Base-by-base conservation (phyloP, 2,329 filamentous ascomycete genomes). In the Fusarium sororula region DNA sequence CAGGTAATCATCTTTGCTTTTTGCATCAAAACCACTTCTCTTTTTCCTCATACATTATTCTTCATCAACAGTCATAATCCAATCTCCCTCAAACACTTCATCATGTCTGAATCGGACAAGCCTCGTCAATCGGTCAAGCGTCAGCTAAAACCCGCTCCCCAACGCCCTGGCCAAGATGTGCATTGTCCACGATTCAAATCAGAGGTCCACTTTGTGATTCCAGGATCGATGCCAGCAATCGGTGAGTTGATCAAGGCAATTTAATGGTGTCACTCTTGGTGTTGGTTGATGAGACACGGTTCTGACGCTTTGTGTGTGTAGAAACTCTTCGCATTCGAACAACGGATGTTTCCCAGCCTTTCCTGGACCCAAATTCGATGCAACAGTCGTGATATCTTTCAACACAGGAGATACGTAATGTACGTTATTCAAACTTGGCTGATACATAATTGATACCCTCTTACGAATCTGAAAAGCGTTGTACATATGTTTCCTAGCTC, bases 321-420 rank as follows among this genome's bases (percentile, higher is more conserved):
- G 81, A 79, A 26, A 62, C 70, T 42, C 37, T 79, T 11, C 75
- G 65, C 32, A 77, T 83, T 66, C 78, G 81, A 56, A 79, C 77
- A 22, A 62, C 73, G 12, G 73, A 76, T 15, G 75, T 79, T 24
- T 66, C 80, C 14, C 82, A 83, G 62, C 82, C 82, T 9, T 83
- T 84, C 47, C 72, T 84, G 13, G 79, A 84, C 44, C 80, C 80
- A 15, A 70, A 75, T 26, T 71, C 70, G 38, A 69, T 78, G 63
- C 71, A 69, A 57, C 63, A 50, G 53, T 22, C 57, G n/a, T 77
- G 39, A 77, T 64, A 13, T 26, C 35, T 37, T 32, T 30, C 39
- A 22, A 30, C 20, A 48, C 56, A 41, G 12, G 14, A 37, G 9
- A 37, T 37, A 44, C 24, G 41, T 26, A n/a, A 44, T 22, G 47